Evolutionary conservation across 1,284 basidiomycete genomes (phyloP), one percentile per base, ranked within the genome.

Genomic region (Entoloma clypeatum): DNA sequence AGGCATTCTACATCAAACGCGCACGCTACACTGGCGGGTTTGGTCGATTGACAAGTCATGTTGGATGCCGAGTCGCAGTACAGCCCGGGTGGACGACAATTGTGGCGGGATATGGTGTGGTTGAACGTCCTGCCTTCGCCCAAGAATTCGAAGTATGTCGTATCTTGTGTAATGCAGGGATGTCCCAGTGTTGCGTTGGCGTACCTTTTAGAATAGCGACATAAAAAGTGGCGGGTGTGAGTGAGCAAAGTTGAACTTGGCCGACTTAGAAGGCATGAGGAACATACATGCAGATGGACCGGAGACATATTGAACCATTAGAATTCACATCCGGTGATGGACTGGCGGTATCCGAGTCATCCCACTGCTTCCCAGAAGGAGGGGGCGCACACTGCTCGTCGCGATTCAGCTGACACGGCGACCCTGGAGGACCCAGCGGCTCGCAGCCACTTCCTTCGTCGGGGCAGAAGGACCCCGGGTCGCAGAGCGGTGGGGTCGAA

Each of bases 391-490:
- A 87, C 55, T 86, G 76, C 44, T 86, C 83, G 57, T 89, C 85
- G 26, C 85, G 68, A 49, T 81, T 78, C 51, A 86, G 63, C 60
- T 88, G 77, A 58, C 86, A 89, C 0, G 65, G 33, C 14, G 60
- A 61, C 2, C 82, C 83, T 0, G 73, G 59, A 0, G 58, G 45
- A 0, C 72, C 58, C 38, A 78, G 61, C 3, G 59, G 53, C 38
- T 67, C 57, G 58, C 86, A 91, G 1, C 69, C 72, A 52, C 74
- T 74, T 13, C 79, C 82, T 53, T 83, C 79, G 55, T 89, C 86
- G 0, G 85, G 85, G 55, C 86, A 89, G 64, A 79, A 87, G 10
- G 59, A 59, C 9, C 74, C 79, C 4, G 47, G 35, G 3, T 62
- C 55, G 54, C 85, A 89, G 23, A 79, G 57, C 0, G 76, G 69